These are phyloP conservation scores for Leucocoprinus birnbaumii DNA, from an alignment of 768 basidiomycete genomes.

Conservation along the genomic window DNA sequence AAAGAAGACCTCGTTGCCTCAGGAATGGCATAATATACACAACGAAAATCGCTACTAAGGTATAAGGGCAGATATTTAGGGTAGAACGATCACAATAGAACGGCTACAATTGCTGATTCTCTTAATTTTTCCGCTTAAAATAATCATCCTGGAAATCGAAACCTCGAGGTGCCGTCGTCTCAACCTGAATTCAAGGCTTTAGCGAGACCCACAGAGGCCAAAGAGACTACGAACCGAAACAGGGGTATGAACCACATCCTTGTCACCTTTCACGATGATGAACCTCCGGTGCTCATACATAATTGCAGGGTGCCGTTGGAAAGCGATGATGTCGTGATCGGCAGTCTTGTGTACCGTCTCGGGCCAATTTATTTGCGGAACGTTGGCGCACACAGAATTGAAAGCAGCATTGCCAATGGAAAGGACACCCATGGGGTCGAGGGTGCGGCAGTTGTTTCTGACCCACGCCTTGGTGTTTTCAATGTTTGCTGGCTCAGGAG, in stretches of 20 bases:
- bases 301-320: constrained; percentile 63
- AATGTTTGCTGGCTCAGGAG: constrained; percentile 28
- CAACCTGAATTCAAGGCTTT: constrained; percentile 40
- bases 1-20: neutral
- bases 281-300: constrained; percentile 65
- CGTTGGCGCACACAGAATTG: constrained; percentile 30
- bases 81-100: neutral
- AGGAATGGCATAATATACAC: constrained; percentile 1
- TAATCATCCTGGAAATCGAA: constrained; percentile 61
- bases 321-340: constrained; percentile 40
- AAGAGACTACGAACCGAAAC: constrained; percentile 44
- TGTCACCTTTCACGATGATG: constrained; percentile 48
- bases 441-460: constrained; percentile 27
- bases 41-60: neutral
- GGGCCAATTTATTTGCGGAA: constrained; percentile 27
- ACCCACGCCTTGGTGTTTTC: constrained; percentile 34
- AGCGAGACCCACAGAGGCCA: neutral
- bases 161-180: constrained; percentile 41
- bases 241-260: constrained; percentile 22
- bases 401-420: constrained; percentile 41
- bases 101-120: neutral
- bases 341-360: constrained; percentile 43
- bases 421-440: constrained; percentile 39
- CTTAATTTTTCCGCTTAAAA: constrained; percentile 7
- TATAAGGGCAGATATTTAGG: neutral